A percentile compares a stretch with the other conserved stretches of the same genome.
phyloP scores from a whole-genome alignment of 2,329 filamentous ascomycete species.

The Emmonsia crescens region DNA sequence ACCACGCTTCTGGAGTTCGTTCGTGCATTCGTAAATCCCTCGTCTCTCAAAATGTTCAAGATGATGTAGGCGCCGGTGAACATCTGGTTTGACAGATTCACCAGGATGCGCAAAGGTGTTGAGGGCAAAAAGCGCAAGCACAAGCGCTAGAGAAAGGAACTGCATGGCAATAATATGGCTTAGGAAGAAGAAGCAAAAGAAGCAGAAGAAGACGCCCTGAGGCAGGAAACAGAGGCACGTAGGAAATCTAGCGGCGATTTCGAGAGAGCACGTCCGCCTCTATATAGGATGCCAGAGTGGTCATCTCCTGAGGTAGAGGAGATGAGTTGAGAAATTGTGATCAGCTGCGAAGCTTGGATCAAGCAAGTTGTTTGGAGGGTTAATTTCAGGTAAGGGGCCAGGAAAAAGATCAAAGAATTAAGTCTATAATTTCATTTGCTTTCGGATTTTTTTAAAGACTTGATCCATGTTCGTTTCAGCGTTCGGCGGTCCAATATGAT shows the following conservation, averaged over 20 bases:
- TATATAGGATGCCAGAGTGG: background rate
- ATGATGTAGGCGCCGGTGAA: background rate
- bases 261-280: background rate
- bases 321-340: background rate
- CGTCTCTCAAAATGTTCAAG: background rate
- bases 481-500: background rate
- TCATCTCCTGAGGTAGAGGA: background rate
- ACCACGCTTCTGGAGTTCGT: background rate
- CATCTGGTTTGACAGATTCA: background rate
- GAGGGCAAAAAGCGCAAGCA: background rate
- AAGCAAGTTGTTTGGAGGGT: background rate
- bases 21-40: background rate
- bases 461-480: background rate
- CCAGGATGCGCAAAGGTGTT: background rate
- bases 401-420: background rate
- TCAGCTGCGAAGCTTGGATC: background rate
- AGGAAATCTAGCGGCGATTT: background rate
- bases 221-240: background rate
- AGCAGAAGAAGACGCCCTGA: background rate
- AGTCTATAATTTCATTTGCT: background rate
- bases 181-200: too few relatives aligned
- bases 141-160: background rate
- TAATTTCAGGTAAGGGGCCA: background rate
- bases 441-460: background rate
- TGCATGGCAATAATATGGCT: background rate